phyloP scores from a whole-genome alignment of 176 grass and related monocot species.

The Oryza officinalis region DNA sequence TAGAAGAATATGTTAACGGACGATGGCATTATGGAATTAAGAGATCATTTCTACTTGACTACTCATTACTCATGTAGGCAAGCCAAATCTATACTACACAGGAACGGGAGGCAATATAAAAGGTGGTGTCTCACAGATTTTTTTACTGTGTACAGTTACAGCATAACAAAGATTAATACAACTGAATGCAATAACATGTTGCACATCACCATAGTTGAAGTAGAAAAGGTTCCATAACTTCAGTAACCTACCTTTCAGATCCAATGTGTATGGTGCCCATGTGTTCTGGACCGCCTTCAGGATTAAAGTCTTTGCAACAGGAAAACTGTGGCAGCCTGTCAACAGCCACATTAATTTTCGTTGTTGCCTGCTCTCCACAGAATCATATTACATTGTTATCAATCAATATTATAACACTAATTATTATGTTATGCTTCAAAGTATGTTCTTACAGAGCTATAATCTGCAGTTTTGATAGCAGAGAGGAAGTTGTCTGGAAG shows the following conservation, averaged over 20 bases:
- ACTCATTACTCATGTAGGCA: not conserved
- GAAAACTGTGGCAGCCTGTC: slow-evolving; percentile 84
- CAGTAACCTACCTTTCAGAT: slow-evolving; percentile 72
- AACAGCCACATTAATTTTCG: slow-evolving; percentile 98
- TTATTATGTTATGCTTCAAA: slow-evolving; percentile 4
- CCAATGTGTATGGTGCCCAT: slow-evolving; percentile 97
- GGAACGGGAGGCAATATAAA: slow-evolving; percentile 5
- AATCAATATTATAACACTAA: slow-evolving; percentile 18
- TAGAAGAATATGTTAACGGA: not conserved
- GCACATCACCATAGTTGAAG: not conserved
- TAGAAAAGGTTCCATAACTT: slow-evolving; percentile 10
- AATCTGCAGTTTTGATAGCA: slow-evolving; percentile 84
- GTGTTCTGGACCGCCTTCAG: slow-evolving; percentile 79
- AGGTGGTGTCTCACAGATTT: slow-evolving; percentile 8
- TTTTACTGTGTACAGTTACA: not conserved
- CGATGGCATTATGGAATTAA: not conserved
- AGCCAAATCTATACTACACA: slow-evolving; percentile 12
- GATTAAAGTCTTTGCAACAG: slow-evolving; percentile 66
- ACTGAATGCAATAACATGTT: not conserved
- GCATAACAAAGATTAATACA: slow-evolving; percentile 20
- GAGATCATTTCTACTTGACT: not conserved
- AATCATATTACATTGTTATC: slow-evolving; percentile 26
- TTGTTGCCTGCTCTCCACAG: slow-evolving; percentile 70
- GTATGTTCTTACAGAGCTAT: slow-evolving; percentile 89
- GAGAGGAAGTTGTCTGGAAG: slow-evolving; percentile 73